These are phyloP conservation scores for Oryza rufipogon DNA, from an alignment of 176 grass and related monocot species.

Conservation along the genomic window DNA sequence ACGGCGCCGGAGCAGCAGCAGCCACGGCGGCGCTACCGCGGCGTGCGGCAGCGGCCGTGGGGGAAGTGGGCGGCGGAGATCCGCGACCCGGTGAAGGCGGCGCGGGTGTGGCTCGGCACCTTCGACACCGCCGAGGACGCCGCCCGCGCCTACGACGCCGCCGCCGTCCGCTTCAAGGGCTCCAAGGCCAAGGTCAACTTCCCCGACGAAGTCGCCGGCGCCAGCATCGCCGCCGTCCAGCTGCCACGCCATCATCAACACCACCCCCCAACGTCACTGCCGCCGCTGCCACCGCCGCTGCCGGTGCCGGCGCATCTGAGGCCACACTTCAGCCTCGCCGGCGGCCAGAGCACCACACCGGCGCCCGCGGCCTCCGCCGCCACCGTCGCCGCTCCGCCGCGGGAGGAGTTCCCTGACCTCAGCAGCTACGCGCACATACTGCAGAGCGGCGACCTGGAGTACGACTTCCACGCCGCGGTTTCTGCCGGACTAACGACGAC, in stretches of 20 bases:
- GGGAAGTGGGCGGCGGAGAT: slow-evolving; percentile 98
- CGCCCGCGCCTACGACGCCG: slow-evolving; percentile 61
- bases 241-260: too few relatives aligned
- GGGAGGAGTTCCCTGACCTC: slow-evolving; percentile 44
- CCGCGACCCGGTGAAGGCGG: slow-evolving; percentile 63
- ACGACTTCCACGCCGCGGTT: background rate
- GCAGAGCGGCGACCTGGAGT: slow-evolving; percentile 46
- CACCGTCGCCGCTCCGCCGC: too few relatives aligned
- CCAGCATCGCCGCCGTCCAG: too few relatives aligned
- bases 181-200: slow-evolving; percentile 76
- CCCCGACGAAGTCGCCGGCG: background rate
- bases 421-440: slow-evolving; percentile 52
- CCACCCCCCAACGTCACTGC: too few relatives aligned
- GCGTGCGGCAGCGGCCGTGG: slow-evolving; percentile 89
- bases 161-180: slow-evolving; percentile 57
- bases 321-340: too few relatives aligned
- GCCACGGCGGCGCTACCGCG: slow-evolving; percentile 58
- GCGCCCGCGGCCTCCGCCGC: background rate
- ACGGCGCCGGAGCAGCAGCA: background rate
- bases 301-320: too few relatives aligned
- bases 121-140: slow-evolving; percentile 58
- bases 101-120: slow-evolving; percentile 64
- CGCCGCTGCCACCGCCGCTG: too few relatives aligned
- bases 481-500: background rate
- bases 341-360: background rate